A percentile compares a stretch with the other conserved stretches of the same genome.
phyloP scores from a whole-genome alignment of 2,329 filamentous ascomycete species.

The Beauveria asiatica region DNA sequence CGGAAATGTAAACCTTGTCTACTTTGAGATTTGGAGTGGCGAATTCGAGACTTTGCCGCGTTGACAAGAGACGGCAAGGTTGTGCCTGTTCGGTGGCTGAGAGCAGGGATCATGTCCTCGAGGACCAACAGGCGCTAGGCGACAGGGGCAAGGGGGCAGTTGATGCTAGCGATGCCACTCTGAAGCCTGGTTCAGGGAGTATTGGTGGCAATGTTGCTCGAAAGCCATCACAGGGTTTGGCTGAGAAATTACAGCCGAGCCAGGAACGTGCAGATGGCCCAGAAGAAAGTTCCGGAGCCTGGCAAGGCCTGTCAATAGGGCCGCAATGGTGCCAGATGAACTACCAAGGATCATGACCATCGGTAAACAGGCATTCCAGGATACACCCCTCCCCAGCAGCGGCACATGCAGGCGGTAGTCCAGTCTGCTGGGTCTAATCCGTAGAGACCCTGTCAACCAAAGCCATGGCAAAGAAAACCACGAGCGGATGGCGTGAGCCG shows the following conservation, averaged over 20 bases:
- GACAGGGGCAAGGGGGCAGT: background rate
- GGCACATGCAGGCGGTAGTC: background rate
- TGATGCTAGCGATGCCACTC: background rate
- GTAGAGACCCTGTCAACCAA: background rate
- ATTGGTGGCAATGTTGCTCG: slow-evolving; percentile 1
- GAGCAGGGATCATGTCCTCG: background rate
- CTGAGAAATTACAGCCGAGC: background rate
- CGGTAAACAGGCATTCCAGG: background rate
- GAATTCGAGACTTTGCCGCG: slow-evolving; percentile 1
- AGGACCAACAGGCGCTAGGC: slow-evolving; percentile 6
- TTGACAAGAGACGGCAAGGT: background rate
- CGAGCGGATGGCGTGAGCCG: background rate
- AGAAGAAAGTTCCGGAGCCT: slow-evolving; percentile 3
- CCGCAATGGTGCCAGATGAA: slow-evolving; percentile 2
- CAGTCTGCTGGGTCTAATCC: background rate
- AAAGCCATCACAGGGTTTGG: background rate
- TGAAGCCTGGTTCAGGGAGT: background rate
- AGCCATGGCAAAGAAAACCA: background rate
- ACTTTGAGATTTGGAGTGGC: slow-evolving; percentile 2
- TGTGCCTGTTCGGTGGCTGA: background rate
- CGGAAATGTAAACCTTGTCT: background rate
- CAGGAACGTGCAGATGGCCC: slow-evolving; percentile 1
- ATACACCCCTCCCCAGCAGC: background rate
- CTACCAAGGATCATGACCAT: background rate
- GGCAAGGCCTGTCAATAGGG: background rate